Conservation (phyloP, 1,139 yeast species). For the Wickerhamiella pararugosa region DNA sequence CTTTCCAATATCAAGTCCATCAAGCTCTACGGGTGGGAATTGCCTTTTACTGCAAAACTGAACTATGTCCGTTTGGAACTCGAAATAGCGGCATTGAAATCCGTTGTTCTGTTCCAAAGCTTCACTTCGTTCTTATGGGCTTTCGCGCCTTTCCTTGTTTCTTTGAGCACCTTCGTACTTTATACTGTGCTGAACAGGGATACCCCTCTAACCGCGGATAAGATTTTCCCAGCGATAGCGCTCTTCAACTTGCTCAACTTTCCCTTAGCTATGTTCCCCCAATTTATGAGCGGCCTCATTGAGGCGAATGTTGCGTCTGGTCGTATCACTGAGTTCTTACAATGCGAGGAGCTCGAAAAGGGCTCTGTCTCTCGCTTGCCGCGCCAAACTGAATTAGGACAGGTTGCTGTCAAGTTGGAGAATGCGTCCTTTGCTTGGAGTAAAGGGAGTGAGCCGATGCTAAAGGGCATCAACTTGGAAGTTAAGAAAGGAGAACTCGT, state of each 20-base stretch:
- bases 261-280: conserved; percentile 90
- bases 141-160: conserved; percentile 80
- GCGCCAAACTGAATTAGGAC: conserved; percentile 40
- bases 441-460: conserved; percentile 61
- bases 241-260: conserved; percentile 63
- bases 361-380: conserved; percentile 58
- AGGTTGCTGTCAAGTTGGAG: conserved; percentile 49
- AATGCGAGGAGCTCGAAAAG: conserved; percentile 63
- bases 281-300: conserved; percentile 69
- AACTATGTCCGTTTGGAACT: conserved; percentile 74
- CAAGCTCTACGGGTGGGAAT: conserved; percentile 92
- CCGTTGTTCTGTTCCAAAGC: conserved; percentile 67
- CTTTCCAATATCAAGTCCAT: conserved; percentile 82
- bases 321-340: conserved; percentile 60
- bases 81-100: conserved; percentile 65
- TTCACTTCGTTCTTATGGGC: conserved; percentile 65
- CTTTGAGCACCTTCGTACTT: conserved; percentile 80
- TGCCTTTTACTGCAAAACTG: conserved; percentile 60
- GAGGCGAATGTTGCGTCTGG: conserved; percentile 82
- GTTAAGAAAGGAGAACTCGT: conserved; percentile 70
- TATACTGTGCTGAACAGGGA: conserved; percentile 47
- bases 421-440: conserved; percentile 86
- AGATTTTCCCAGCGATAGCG: conserved; percentile 89
- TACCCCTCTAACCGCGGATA: conserved; percentile 68
- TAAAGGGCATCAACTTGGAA: conserved; percentile 49